phyloP scores from a whole-genome alignment of 306 rosid genomes.

The Mimosa pudica region DNA sequence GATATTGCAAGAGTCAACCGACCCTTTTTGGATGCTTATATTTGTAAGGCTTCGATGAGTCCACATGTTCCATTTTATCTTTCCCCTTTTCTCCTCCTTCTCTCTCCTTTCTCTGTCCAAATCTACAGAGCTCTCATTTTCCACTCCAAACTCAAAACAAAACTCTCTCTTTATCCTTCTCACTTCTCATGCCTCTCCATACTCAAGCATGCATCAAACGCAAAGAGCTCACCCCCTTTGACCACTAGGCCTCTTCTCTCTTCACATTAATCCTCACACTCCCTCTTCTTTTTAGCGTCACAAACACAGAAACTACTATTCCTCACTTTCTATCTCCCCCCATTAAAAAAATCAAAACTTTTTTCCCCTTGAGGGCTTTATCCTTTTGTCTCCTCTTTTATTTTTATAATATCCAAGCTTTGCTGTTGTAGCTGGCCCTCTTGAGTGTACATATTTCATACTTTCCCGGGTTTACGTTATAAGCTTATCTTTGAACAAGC shows the following conservation, averaged over 20 bases:
- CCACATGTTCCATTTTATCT: conserved; percentile 13
- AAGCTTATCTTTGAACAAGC: conserved; percentile 3
- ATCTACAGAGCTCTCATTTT: neutral
- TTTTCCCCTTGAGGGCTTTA: neutral
- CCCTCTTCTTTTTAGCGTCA: neutral
- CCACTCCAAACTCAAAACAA: neutral
- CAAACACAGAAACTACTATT: neutral
- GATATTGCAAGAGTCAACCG: conserved; percentile 12
- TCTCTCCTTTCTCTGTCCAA: neutral
- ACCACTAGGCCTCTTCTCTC: neutral
- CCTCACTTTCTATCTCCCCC: neutral
- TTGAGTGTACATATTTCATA: conserved; percentile 20
- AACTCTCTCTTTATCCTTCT: neutral
- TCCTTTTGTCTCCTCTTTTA: conserved; percentile 54
- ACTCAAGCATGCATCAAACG: neutral
- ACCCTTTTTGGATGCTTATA: neutral
- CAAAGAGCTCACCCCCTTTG: neutral
- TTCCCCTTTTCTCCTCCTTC: neutral
- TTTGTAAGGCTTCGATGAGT: conserved; percentile 10
- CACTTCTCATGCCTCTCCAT: neutral
- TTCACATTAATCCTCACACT: neutral
- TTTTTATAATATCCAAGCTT: conserved; percentile 19
- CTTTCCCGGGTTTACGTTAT: conserved; percentile 17
- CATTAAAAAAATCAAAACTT: neutral
- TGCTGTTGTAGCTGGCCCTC: conserved; percentile 20